Percentiles rank a stretch among this genome's conserved stretches.
These are phyloP conservation scores for Salicornia ramosissima DNA, from an alignment of 148 eudicot genomes.

Conservation along the genomic window DNA sequence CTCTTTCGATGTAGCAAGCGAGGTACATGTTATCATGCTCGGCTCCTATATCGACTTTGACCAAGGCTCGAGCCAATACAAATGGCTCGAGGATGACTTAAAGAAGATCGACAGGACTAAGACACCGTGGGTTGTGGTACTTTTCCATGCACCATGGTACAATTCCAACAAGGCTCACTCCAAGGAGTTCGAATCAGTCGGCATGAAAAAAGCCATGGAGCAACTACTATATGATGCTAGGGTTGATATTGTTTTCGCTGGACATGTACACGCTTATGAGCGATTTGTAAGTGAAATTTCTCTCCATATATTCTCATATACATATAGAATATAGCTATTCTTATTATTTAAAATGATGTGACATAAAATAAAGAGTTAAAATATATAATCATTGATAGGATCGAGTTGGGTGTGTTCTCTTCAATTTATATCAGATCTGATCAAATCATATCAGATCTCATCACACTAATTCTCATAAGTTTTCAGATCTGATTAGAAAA, in stretches of 20 bases:
- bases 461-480: no score
- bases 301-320: not conserved
- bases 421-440: no score
- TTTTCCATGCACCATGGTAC: constrained; percentile 82
- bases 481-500: no score
- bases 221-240: constrained; percentile 43
- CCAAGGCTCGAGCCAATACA: constrained; percentile 47
- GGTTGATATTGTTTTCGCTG: constrained; percentile 59
- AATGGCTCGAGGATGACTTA: constrained; percentile 55
- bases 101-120: constrained; percentile 41
- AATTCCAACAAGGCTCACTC: constrained; percentile 58
- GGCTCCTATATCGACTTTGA: constrained; percentile 66
- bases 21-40: constrained; percentile 68
- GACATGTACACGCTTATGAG: constrained; percentile 88
- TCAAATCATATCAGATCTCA: no score
- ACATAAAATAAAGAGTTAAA: no score
- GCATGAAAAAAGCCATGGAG: constrained; percentile 63
- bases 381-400: no score
- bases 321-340: no score
- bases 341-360: no score
- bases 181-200: constrained; percentile 46
- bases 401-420: no score
- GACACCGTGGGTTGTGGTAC: constrained; percentile 64
- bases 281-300: constrained; percentile 63
- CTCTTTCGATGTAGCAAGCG: constrained; percentile 57